Evolutionary conservation across 371 early-diverging fungal species (phyloP), one percentile per base, ranked within the genome.

Genomic region (Apophysomyces ossiformis): DNA sequence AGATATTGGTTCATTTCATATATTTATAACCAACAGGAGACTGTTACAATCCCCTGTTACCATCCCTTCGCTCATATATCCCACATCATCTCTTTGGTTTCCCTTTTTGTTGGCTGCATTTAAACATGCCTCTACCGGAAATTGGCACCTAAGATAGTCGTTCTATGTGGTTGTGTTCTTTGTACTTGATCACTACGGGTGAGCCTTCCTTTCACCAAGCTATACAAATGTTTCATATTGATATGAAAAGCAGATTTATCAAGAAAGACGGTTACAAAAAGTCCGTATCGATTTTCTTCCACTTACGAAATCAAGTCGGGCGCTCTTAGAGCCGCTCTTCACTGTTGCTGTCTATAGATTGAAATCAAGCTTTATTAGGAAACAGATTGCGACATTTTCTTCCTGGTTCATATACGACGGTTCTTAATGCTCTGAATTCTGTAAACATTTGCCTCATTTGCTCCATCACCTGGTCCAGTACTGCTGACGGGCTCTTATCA

Each of bases 401-500:
- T n/a, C 11, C 47, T 0, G 15, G 0, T 15, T 47, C 47, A 47
- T n/a, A 9, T 16, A 47, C 13, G 18, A 16, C 12, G 18, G 15
- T 3, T 41, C 12, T 47, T 7, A 16, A 47, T 47, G 12, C 47
- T 47, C 16, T 47, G 7, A 15, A 5, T 47, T n/a, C 7, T 47
- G 47, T n/a, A 4, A 47, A 47, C 1, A 47, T 4, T 4, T 47
- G 47, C 18, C 4, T 47, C 18, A 47, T 7, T 16, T 47, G 13
- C 18, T 47, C 18, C 47, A 47, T 47, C 4, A 47, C 21, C n/a
- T 60, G 39, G 9, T 37, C 21, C 26, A 43, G 18, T 26, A 66
- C 61, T 38, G 45, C 58, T 13, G 61, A 67, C 47, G 67, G 62
- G 57, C 57, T 67, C 57, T 65, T 36, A 67, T 57, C 62, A 67